phyloP scores from a whole-genome alignment of 345 rosid genomes.

The Iberis pinnata region DNA sequence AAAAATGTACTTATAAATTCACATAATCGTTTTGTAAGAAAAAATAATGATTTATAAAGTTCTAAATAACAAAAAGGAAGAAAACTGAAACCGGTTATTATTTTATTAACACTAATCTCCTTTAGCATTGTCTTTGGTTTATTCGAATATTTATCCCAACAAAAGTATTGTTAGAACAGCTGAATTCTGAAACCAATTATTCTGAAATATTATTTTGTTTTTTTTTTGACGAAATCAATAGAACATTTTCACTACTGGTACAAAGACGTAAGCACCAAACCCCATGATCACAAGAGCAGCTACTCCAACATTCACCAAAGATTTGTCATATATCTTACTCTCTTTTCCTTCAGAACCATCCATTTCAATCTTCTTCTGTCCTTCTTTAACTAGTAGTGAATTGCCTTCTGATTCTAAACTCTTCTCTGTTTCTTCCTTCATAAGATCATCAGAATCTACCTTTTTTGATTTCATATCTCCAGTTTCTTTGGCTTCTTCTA shows the following conservation, averaged over 20 bases:
- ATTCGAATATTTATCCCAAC: no score
- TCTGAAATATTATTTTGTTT: slow-evolving; percentile 8
- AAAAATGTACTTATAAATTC: no score
- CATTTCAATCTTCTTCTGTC: not conserved
- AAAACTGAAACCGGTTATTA: no score
- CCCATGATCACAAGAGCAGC: slow-evolving; percentile 34
- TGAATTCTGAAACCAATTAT: no score
- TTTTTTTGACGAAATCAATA: slow-evolving; percentile 4
- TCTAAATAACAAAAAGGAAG: no score
- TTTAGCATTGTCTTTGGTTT: no score
- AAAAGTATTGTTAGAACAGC: no score
- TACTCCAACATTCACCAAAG: slow-evolving; percentile 28
- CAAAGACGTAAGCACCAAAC: slow-evolving; percentile 29
- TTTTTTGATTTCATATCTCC: not conserved
- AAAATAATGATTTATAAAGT: no score
- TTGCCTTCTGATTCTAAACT: not conserved
- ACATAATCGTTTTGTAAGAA: no score
- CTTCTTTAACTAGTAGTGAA: slow-evolving; percentile 5
- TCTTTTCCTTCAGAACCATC: not conserved
- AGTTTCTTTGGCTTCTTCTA: slow-evolving; percentile 12
- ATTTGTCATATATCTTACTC: not conserved
- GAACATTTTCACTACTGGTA: slow-evolving; percentile 25
- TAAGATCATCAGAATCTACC: not conserved
- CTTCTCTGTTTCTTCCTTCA: not conserved
- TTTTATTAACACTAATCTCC: no score